Evolutionary conservation across 179 eudicot genomes (phyloP), one percentile per base, ranked within the genome.

Genomic region (Carnegiea gigantea): DNA sequence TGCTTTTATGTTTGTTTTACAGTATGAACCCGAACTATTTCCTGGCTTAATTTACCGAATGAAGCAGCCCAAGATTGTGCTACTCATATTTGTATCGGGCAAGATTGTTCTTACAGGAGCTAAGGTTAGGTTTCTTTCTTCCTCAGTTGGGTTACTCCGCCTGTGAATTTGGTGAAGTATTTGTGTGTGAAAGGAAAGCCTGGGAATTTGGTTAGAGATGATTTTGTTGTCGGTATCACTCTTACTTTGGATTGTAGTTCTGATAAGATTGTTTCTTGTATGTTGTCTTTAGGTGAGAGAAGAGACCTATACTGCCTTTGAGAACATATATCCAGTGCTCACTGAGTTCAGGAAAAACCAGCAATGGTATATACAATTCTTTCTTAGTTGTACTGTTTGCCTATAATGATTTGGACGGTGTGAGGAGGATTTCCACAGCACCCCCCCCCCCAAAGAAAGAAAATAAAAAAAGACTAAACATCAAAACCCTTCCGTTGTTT

Each of bases 11-110:
- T 57, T 44, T 40, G 20, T 36, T 72, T 36, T 78, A 28, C 89
- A 93, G 97, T 93, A 95, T 89, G 98, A 95, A 84, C 98, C 98
- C 48, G 98, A 95, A 85, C 86, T 95, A 70, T 95, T 95, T 83
- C 98, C 98, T 64, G 98, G 98, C 51, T 82, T 95, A 85, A 95
- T 95, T 57, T 95, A 95, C 82, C 92, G 98, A 33, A 95, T 95
- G 97, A 95, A 95, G 80, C 96, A 93, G 82, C 97, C 98, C 0
- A 95, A 85, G 80, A 85, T 85, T 43, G 87, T 85, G 84, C 77
- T 85, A 72, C 84, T 81, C 74, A 82, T 81, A 85, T 81, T 82
- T 64, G 96, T 95, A 36, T 95, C 98, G 8, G 98, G 98, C 78
- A 95, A 95, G 85, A 92, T 95, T 85, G 98, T 95, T 76, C 92